Evolutionary conservation across 192 early-diverging fungal species (phyloP).

Genomic region (Cladochytrium replicatum): DNA sequence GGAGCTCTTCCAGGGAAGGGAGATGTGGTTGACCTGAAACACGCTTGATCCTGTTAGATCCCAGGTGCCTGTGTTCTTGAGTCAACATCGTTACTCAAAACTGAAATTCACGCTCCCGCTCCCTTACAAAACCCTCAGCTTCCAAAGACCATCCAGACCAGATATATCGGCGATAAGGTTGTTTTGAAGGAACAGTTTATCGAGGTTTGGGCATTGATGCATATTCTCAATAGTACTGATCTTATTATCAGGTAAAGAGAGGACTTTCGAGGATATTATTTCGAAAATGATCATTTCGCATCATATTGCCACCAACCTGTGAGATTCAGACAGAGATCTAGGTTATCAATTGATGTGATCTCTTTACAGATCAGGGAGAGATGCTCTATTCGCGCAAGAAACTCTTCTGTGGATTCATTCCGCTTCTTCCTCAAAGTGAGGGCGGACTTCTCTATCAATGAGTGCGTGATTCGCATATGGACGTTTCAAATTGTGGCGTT

Average conservation of each 20-base stretch:
- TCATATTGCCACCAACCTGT: no score
- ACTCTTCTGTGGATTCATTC: no score
- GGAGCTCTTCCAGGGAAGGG: constrained; percentile 30
- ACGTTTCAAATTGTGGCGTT: no score
- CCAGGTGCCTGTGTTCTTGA: constrained; percentile 24
- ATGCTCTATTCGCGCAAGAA: no score
- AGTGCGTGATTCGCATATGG: no score
- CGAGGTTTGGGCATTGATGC: constrained; percentile 18
- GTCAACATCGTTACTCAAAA: neutral
- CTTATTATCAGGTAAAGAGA: constrained; percentile 46
- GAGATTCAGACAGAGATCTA: no score
- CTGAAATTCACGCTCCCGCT: neutral
- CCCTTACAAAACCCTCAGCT: constrained; percentile 25
- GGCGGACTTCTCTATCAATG: no score
- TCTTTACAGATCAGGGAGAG: no score
- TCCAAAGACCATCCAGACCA: constrained; percentile 26
- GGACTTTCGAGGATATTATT: no score
- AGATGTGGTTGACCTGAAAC: constrained; percentile 21
- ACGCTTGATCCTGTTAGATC: constrained; percentile 29
- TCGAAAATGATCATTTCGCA: no score
- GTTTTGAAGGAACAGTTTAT: constrained; percentile 38
- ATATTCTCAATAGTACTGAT: constrained; percentile 32
- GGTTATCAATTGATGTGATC: no score
- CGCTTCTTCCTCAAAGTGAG: no score
- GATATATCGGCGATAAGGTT: constrained; percentile 35